phyloP scores from a whole-genome alignment of 75 land plant species.

The Chamaecyparis obtusa region DNA sequence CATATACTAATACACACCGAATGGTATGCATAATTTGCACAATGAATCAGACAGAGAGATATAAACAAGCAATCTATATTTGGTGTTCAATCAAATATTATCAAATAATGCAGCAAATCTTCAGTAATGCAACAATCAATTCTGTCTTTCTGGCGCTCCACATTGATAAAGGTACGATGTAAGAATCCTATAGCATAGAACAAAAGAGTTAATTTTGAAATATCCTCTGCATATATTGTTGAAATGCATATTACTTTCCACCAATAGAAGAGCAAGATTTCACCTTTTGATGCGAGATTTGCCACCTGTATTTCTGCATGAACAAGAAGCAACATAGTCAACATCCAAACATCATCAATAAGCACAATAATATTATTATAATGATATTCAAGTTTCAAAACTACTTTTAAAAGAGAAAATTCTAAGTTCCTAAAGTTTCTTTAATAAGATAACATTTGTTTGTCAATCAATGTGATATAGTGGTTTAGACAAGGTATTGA shows the following conservation, averaged over 20 bases:
- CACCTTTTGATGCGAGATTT: slow-evolving; percentile 2
- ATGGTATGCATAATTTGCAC: neutral
- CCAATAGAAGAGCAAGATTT: neutral
- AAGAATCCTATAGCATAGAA: neutral
- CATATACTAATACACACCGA: neutral
- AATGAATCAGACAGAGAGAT: neutral
- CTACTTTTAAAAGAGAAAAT: too few relatives aligned
- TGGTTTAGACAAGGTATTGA: too few relatives aligned
- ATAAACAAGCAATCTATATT: neutral
- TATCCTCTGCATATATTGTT: neutral
- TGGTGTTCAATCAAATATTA: neutral
- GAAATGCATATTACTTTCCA: neutral
- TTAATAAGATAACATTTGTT: too few relatives aligned
- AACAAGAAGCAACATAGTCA: slow-evolving; percentile 7
- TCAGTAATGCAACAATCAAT: neutral
- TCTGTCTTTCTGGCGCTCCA: neutral
- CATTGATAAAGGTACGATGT: slow-evolving; percentile 2
- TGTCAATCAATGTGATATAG: too few relatives aligned
- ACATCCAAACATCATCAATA: neutral
- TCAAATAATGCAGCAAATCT: neutral
- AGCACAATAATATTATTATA: too few relatives aligned
- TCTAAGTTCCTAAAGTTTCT: too few relatives aligned
- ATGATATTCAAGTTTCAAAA: too few relatives aligned
- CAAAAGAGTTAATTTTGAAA: neutral
- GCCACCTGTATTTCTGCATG: neutral